Evolutionary conservation across 306 rosid species (phyloP).

Genomic region (Alnus glutinosa): DNA sequence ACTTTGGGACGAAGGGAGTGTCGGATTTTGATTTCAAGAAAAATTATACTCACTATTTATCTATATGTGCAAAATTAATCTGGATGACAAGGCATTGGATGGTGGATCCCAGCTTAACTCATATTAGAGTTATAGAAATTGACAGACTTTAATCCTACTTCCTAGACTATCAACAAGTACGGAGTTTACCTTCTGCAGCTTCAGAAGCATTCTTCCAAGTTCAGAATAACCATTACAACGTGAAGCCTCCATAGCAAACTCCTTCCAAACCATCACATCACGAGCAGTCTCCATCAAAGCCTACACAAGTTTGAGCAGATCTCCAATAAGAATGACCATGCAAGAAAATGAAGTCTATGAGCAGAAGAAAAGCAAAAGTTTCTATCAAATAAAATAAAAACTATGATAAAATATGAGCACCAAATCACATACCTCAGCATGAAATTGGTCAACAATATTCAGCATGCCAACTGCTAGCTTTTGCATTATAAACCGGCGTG

Average conservation of each 20-base stretch:
- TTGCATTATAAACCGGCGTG: conserved; percentile 85
- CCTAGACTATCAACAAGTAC: conserved; percentile 38
- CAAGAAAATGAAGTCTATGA: conserved; percentile 14
- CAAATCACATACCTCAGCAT: conserved; percentile 64
- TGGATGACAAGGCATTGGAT: background rate
- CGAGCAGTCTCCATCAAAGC: conserved; percentile 82
- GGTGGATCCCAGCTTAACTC: conserved; percentile 1
- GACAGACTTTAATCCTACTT: conserved; percentile 20
- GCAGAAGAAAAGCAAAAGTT: conserved; percentile 5
- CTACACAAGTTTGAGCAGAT: conserved; percentile 47
- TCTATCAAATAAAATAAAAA: conserved; percentile 1
- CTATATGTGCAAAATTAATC: background rate
- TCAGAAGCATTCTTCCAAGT: conserved; percentile 89
- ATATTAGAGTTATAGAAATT: conserved; percentile 6
- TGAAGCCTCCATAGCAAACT: conserved; percentile 92
- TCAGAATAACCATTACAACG: conserved; percentile 72
- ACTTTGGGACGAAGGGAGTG: background rate
- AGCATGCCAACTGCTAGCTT: conserved; percentile 86
- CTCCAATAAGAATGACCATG: conserved; percentile 20
- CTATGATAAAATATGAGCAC: conserved; percentile 13
- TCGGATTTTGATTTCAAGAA: too few relatives aligned
- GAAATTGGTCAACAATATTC: conserved; percentile 83
- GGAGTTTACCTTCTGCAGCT: conserved; percentile 80
- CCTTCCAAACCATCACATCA: conserved; percentile 79
- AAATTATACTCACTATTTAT: background rate